Percentiles rank a stretch among this genome's conserved stretches.
Conservation (phyloP, 129 eudicot genomes). For the Deinandra increscens region DNA sequence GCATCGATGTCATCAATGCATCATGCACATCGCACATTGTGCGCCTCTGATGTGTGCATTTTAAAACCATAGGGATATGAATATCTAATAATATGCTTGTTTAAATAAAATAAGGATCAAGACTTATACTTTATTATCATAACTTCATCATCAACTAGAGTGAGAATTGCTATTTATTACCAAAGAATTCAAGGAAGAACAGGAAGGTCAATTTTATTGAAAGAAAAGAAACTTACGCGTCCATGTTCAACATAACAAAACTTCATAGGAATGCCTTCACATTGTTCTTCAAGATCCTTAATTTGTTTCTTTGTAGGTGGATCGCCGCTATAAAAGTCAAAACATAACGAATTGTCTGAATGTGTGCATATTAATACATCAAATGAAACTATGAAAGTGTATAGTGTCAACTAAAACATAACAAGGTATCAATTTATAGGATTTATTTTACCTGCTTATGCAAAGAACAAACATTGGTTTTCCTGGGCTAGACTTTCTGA, state of each 20-base stretch:
- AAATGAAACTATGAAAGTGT: too few species aligned
- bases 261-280: constrained; percentile 48
- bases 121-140: too few species aligned
- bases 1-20: too few species aligned
- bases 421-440: not conserved
- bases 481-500: constrained; percentile 73
- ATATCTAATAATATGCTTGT: too few species aligned
- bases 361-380: not conserved
- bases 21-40: too few species aligned
- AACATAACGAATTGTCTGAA: not conserved
- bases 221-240: constrained; percentile 70
- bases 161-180: too few species aligned
- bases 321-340: constrained; percentile 34
- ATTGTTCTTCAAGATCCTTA: constrained; percentile 53
- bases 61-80: too few species aligned
- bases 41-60: too few species aligned
- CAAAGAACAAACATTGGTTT: constrained; percentile 58
- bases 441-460: constrained; percentile 44
- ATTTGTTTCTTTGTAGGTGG: constrained; percentile 60
- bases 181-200: constrained; percentile 34
- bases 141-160: too few species aligned
- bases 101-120: too few species aligned
- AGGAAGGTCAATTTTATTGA: constrained; percentile 62
- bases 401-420: too few species aligned
- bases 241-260: constrained; percentile 77